A percentile compares a stretch with the other conserved stretches of the same genome.
Conservation (phyloP, 2,329 filamentous ascomycete species). For the Colletotrichum graminicola region DNA sequence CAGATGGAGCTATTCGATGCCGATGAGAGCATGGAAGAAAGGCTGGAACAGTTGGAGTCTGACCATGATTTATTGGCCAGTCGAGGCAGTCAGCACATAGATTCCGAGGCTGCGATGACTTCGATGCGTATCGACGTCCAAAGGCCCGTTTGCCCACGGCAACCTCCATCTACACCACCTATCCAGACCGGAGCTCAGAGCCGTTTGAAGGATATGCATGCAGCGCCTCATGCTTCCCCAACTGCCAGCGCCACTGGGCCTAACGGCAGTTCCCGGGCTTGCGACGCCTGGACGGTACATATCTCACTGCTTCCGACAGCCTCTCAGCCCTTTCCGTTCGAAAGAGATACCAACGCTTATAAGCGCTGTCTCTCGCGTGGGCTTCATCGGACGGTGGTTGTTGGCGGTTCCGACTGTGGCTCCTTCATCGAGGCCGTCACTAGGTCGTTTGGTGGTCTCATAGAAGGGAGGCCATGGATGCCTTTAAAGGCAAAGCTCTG, state of each 20-base stretch:
- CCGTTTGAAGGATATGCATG: no score
- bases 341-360: conserved; percentile 72
- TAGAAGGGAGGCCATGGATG: conserved; percentile 66
- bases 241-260: conserved; percentile 9
- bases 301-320: conserved; percentile 68
- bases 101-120: not conserved
- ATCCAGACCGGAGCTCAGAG: not conserved
- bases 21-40: conserved; percentile 66
- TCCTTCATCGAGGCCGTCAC: conserved; percentile 64
- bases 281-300: conserved; percentile 68
- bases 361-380: conserved; percentile 71
- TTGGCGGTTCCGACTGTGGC: conserved; percentile 61
- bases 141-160: not conserved
- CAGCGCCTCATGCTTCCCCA: conserved; percentile 6
- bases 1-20: conserved; percentile 64
- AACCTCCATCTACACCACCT: not conserved
- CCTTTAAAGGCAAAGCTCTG: conserved; percentile 71
- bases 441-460: conserved; percentile 62
- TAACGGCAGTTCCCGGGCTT: conserved; percentile 11
- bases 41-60: conserved; percentile 64
- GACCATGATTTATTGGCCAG: conserved; percentile 41
- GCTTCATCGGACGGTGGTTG: conserved; percentile 68
- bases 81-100: conserved; percentile 28
- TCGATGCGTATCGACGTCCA: not conserved
- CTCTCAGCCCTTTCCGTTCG: conserved; percentile 69